These are phyloP conservation scores for Cubamyces sp. DNA, from an alignment of 768 basidiomycete genomes.

Conservation along the genomic window DNA sequence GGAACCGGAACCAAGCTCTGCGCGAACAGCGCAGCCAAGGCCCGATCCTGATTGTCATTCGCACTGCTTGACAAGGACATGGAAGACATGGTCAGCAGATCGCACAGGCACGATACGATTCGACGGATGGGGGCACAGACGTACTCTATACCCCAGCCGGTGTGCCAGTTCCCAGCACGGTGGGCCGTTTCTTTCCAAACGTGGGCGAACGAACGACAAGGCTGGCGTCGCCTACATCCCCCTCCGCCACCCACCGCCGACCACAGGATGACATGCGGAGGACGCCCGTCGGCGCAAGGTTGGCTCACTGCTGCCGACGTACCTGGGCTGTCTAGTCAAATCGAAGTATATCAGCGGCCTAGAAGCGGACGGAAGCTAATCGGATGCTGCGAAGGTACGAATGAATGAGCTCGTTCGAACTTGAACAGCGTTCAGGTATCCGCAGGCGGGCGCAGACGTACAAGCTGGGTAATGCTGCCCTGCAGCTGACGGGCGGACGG, in stretches of 20 bases:
- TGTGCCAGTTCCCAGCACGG: too few relatives aligned
- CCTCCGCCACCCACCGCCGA: not conserved
- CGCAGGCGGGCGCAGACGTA: constrained; percentile 9
- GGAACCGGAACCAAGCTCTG: too few relatives aligned
- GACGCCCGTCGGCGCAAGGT: not conserved
- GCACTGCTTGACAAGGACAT: not conserved
- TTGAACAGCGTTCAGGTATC: not conserved
- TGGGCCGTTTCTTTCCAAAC: too few relatives aligned
- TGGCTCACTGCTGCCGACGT: constrained; percentile 2
- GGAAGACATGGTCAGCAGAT: constrained; percentile 10
- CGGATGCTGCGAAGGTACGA: not conserved
- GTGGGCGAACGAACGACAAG: too few relatives aligned
- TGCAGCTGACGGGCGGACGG: constrained; percentile 20
- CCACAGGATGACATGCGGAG: not conserved
- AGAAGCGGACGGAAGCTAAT: constrained; percentile 17
- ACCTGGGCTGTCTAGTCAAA: constrained; percentile 14
- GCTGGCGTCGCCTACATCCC: too few relatives aligned
- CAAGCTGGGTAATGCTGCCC: constrained; percentile 14
- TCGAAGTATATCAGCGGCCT: constrained; percentile 14
- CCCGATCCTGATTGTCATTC: not conserved
- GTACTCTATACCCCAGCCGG: too few relatives aligned
- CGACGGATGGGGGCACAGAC: too few relatives aligned
- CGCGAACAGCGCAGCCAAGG: not conserved
- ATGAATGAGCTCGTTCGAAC: not conserved
- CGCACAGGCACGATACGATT: not conserved